A percentile compares a stretch with the other conserved stretches of the same genome.
Conservation (phyloP, 768 basidiomycete genomes). For the Boletus sp. region DNA sequence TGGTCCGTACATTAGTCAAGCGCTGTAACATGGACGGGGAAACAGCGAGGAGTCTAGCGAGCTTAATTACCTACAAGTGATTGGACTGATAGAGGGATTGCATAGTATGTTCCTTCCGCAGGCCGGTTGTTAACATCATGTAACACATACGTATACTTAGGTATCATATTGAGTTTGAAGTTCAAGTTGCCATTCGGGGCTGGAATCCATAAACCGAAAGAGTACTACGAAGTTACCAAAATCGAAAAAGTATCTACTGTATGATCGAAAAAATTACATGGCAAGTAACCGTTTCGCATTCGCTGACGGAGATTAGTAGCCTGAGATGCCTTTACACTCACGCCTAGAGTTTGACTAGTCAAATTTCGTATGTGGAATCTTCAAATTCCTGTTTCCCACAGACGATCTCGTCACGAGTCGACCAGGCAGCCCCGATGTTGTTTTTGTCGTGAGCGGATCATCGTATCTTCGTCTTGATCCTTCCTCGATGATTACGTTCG, state of each 20-base stretch:
- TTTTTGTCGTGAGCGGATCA: background rate
- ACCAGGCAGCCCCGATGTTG: background rate
- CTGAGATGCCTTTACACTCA: too few relatives aligned
- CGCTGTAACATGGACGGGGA: slow-evolving; percentile 31
- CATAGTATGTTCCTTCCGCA: background rate
- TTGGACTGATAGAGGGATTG: background rate
- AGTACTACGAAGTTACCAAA: too few relatives aligned
- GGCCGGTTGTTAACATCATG: background rate
- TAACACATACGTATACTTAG: background rate
- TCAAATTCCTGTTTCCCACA: background rate
- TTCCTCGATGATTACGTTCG: background rate
- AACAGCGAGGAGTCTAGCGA: slow-evolving; percentile 22
- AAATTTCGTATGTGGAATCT: too few relatives aligned
- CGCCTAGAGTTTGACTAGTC: too few relatives aligned
- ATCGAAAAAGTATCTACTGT: too few relatives aligned
- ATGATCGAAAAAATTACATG: too few relatives aligned
- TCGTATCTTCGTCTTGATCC: background rate
- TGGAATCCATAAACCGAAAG: too few relatives aligned
- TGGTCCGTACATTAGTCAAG: slow-evolving; percentile 23
- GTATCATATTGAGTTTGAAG: too few relatives aligned
- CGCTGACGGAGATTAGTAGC: too few relatives aligned
- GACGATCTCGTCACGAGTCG: background rate
- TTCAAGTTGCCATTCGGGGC: too few relatives aligned
- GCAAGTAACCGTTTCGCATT: too few relatives aligned
- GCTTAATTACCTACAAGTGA: slow-evolving; percentile 3